Base-by-base conservation (phyloP, 371 early-diverging fungal genomes). In the Syncephalastrum monosporum region DNA sequence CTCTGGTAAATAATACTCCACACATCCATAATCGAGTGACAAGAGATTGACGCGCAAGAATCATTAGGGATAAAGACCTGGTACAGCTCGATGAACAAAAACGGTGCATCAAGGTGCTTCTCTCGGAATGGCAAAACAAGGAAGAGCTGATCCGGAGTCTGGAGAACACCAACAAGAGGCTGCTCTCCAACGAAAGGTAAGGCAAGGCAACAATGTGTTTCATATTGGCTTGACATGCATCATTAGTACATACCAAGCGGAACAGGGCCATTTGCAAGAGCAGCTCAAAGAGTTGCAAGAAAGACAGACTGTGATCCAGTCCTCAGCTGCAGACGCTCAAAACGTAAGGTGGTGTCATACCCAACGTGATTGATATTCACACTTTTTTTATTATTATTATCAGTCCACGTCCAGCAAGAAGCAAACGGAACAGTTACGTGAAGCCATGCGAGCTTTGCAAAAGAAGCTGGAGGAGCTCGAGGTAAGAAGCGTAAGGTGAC, bases 81-180 rank as follows among this genome's bases (percentile, higher is more conserved):
- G 60, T 62, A 5, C 68, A 70, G 21, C 63, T 77, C 53, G 67
- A 77, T 49, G 72, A 72, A 46, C 78, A 77, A 46, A 77, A 77
- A 51, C 47, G 59, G 42, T 74, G 74, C 50, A 74, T 74, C 45
- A 70, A 74, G 29, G 71, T 61, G 0, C 23, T 77, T 10, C 52
- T 74, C 10, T 77, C 78, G 7, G 67, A 74, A 46, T 77, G 75
- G 75, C 66, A 67, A 63, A 69, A 71, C 29, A 74, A 68, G 67
- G 78, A 77, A 47, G 75, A 72, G 33, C 43, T 76, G 1, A 65
- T 76, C 3, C 59, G 63, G 10, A 76, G 76, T 64, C 43, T 76
- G 14, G 73, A 76, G 48, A 27, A 62, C 3, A 71, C 69, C 12
- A 72, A 76, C 45, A 50, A 53, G 15, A 27, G 54, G 4, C 42